phyloP scores from a whole-genome alignment of 148 eudicot species.

The Dianthus caryophyllus region DNA sequence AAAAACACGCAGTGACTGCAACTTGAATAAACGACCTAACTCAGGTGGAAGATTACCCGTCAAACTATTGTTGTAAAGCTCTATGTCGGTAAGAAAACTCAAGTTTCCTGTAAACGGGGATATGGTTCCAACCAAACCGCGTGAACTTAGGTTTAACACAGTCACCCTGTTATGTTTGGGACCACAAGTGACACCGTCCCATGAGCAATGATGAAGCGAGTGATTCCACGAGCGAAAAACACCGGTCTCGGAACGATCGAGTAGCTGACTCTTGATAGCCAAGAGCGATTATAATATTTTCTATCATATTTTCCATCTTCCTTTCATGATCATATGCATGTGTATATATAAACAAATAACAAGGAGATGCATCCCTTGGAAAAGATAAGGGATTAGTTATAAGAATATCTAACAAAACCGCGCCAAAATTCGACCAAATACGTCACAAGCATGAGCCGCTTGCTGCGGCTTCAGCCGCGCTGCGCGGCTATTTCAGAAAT shows the following conservation, averaged over 20 bases:
- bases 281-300: no score
- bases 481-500: no score
- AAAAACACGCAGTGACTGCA: slow-evolving; percentile 16
- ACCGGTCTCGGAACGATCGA: slow-evolving; percentile 11
- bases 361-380: no score
- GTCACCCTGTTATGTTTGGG: slow-evolving; percentile 21
- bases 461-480: no score
- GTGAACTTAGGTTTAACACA: slow-evolving; percentile 16
- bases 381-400: no score
- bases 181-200: slow-evolving; percentile 39
- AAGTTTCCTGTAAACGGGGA: slow-evolving; percentile 43
- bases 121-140: slow-evolving; percentile 24
- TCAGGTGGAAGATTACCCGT: slow-evolving; percentile 32
- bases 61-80: slow-evolving; percentile 29
- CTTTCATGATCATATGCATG: no score
- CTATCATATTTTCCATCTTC: no score
- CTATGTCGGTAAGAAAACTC: slow-evolving; percentile 22
- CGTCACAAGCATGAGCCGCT: no score
- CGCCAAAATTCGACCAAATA: no score
- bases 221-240: slow-evolving; percentile 39
- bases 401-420: no score
- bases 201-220: slow-evolving; percentile 36
- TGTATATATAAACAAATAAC: no score
- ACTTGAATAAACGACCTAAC: slow-evolving; percentile 27
- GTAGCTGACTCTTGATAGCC: slow-evolving; percentile 29